Evolutionary conservation across 371 early-diverging fungal species (phyloP), one percentile per base, ranked within the genome.

Genomic region (Coemansia sp.): DNA sequence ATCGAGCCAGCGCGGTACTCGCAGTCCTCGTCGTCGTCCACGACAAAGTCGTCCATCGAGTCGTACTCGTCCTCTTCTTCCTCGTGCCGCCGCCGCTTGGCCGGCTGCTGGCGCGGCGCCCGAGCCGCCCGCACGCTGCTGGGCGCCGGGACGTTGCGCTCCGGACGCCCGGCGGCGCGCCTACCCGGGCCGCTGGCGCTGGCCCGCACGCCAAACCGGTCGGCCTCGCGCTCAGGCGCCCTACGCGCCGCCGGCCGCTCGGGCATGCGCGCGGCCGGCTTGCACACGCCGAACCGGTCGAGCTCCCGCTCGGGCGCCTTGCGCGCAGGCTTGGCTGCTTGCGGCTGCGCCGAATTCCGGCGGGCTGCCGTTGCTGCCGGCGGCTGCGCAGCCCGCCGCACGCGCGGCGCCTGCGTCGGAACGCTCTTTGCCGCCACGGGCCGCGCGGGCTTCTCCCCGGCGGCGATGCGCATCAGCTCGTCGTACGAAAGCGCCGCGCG

Each of bases 41-140:
- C 77, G 12, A 77, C 39, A 78, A 77, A 77, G 50, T 77, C 77
- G 35, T 77, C 78, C 61, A 77, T n/a, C n/a, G 77, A 77, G 51
- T 77, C 80, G 4, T 79, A 72, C 36, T 66, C 77, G 57, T 65
- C 64, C 41, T 67, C 72, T 16, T 78, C 79, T 5, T 59, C 68
- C 12, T 60, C 42, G 11, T 65, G 57, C 5, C 14, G 20, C 9
- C 3, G 42, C 12, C 12, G 42, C 9, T 16, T 45, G 4, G 45
- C 16, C n/a, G 11, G 45, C 45, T 45, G 12, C n/a, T 45, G n/a
- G 5, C 45, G 12, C 0, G 7, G 6, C 16, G 14, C 16, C 16
- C 0, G 52, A 20, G 14, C 33, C 14, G 52, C 14, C 34, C 1
- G 12, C 34, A 8, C 34, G 35, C 45, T 20, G 26, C 26, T 26